phyloP scores from a whole-genome alignment of 345 rosid species.

The Citrus australasica region DNA sequence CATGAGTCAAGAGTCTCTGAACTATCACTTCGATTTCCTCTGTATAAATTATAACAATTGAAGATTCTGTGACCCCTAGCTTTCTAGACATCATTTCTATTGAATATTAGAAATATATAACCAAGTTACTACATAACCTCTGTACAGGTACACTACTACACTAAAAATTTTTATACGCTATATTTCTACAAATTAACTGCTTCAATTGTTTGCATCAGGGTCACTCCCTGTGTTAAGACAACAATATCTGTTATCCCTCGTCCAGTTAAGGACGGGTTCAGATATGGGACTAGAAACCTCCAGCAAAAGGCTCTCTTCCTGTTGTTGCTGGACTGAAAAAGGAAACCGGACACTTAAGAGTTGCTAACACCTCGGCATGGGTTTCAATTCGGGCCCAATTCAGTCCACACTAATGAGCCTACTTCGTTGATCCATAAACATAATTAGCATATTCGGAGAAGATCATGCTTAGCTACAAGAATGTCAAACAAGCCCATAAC shows the following conservation, averaged over 20 bases:
- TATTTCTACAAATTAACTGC: neutral
- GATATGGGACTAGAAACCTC: neutral
- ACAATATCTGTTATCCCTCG: too few species aligned
- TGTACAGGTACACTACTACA: neutral
- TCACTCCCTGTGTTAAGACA: neutral
- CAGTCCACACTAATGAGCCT: neutral
- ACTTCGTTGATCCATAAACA: neutral
- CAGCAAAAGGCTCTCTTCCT: neutral
- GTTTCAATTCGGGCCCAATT: slow-evolving; percentile 1
- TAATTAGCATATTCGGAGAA: neutral
- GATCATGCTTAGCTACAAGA: neutral
- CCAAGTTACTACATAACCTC: neutral
- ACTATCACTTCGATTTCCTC: slow-evolving; percentile 1
- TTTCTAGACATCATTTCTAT: neutral
- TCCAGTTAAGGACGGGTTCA: neutral
- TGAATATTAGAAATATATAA: too few species aligned
- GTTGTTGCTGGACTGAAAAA: neutral
- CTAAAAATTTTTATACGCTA: too few species aligned
- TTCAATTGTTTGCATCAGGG: neutral
- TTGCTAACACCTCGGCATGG: neutral
- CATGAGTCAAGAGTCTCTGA: neutral
- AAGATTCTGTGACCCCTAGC: neutral
- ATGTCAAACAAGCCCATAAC: neutral
- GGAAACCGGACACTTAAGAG: neutral
- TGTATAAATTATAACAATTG: neutral